phyloP scores from a whole-genome alignment of 305 asterid genomes.

The Petunia hybrid region DNA sequence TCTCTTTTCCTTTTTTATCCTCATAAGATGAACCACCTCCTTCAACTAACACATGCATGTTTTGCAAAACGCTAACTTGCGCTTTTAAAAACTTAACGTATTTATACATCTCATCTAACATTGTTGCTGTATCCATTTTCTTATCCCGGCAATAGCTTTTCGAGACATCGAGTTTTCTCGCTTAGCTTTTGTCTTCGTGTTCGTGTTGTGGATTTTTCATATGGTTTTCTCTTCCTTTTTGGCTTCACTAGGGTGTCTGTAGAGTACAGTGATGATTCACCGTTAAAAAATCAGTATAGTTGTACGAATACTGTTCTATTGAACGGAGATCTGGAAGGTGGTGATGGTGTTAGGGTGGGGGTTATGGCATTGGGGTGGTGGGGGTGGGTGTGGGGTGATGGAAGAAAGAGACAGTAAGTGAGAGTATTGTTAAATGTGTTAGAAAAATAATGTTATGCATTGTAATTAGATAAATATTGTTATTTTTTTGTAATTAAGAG shows the following conservation, averaged over 20 bases:
- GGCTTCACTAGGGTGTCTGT: constrained; percentile 7
- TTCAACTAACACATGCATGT: constrained; percentile 50
- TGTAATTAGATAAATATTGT: no score
- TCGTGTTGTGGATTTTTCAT: no score
- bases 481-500: no score
- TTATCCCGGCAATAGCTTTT: constrained; percentile 64
- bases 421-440: no score
- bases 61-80: constrained; percentile 62
- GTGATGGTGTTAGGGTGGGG: no score
- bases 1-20: not conserved
- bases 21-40: not conserved
- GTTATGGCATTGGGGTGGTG: no score
- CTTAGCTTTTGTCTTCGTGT: no score
- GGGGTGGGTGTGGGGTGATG: no score
- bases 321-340: constrained; percentile 18
- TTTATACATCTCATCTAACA: constrained; percentile 71
- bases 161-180: constrained; percentile 47
- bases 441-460: no score
- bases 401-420: no score
- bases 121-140: constrained; percentile 69
- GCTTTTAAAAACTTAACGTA: constrained; percentile 77
- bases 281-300: not conserved
- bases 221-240: constrained; percentile 23
- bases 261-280: not conserved
- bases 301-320: constrained; percentile 27